Percentiles rank a stretch among this genome's conserved stretches.
These are phyloP conservation scores for Quercus cerris DNA, from an alignment of 306 rosid species.

Conservation along the genomic window DNA sequence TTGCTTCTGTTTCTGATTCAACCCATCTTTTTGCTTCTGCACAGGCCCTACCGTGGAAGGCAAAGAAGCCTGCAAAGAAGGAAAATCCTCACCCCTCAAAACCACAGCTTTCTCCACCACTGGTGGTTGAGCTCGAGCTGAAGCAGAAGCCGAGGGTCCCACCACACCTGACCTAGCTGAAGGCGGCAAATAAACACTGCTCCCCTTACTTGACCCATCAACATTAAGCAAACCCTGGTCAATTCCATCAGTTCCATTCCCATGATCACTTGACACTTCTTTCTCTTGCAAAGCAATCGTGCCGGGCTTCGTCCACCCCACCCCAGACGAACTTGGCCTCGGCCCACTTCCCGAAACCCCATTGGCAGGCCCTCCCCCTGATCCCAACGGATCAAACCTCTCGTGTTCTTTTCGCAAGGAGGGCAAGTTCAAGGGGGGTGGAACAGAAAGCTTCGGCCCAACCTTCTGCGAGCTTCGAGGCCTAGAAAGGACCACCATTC, in stretches of 20 bases:
- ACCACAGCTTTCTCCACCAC: slow-evolving; percentile 41
- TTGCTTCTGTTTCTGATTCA: slow-evolving; percentile 49
- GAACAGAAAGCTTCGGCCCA: slow-evolving; percentile 92
- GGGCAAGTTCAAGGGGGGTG: slow-evolving; percentile 98
- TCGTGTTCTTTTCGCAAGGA: slow-evolving; percentile 88
- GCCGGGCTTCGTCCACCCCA: slow-evolving; percentile 90
- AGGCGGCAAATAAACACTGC: slow-evolving; percentile 59
- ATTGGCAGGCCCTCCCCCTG: slow-evolving; percentile 56
- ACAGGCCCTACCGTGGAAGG: slow-evolving; percentile 44
- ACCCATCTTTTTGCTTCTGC: slow-evolving; percentile 63
- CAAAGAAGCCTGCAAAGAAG: slow-evolving; percentile 76
- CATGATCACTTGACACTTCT: slow-evolving; percentile 38
- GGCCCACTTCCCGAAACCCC: slow-evolving; percentile 63
- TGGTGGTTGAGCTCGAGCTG: slow-evolving; percentile 19
- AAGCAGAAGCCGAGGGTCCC: slow-evolving; percentile 27
- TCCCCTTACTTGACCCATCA: slow-evolving; percentile 38
- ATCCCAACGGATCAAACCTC: slow-evolving; percentile 73
- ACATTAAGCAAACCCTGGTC: slow-evolving; percentile 36
- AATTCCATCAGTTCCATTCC: slow-evolving; percentile 31
- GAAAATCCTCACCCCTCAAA: slow-evolving; percentile 93
- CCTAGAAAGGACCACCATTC: slow-evolving; percentile 78
- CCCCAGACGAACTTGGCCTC: slow-evolving; percentile 70
- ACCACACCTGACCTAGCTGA: slow-evolving; percentile 47
- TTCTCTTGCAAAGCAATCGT: slow-evolving; percentile 45
- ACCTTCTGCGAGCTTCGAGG: slow-evolving; percentile 91